phyloP scores from a whole-genome alignment of 2,329 filamentous ascomycete genomes.

The Aspergillus viridinutans region DNA sequence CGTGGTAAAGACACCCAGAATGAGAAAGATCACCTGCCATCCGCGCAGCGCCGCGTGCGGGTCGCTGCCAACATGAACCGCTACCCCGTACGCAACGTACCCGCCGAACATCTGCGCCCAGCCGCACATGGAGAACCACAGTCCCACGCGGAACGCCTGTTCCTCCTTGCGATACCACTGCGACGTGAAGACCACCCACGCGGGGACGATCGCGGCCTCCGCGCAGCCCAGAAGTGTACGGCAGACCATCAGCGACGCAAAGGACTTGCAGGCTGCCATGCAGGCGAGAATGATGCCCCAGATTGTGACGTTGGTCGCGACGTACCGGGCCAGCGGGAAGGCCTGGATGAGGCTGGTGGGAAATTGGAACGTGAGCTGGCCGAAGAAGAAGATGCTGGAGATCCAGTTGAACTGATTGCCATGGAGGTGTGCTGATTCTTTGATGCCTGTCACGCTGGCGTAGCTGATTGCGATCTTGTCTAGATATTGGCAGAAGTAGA shows the following conservation, averaged over 20 bases:
- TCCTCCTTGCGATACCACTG: conserved; percentile 33
- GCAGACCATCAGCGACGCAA: conserved; percentile 46
- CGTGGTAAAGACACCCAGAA: conserved; percentile 34
- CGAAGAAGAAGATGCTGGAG: conserved; percentile 26
- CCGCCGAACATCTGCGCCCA: conserved; percentile 37
- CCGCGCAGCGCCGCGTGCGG: conserved; percentile 23
- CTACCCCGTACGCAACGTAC: conserved; percentile 35
- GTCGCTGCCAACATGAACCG: conserved; percentile 24
- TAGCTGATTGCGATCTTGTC: conserved; percentile 25
- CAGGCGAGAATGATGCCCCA: conserved; percentile 28
- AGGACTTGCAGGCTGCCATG: conserved; percentile 40
- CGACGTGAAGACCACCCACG: conserved; percentile 26
- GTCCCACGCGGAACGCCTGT: conserved; percentile 27
- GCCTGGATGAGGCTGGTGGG: conserved; percentile 37
- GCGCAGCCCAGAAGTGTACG: conserved; percentile 51
- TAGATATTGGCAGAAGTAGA: conserved; percentile 29
- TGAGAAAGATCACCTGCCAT: conserved; percentile 39
- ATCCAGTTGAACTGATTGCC: conserved; percentile 46
- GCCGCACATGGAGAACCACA: conserved; percentile 31
- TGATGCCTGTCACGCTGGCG: conserved; percentile 25
- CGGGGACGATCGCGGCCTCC: conserved; percentile 40
- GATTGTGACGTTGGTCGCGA: conserved; percentile 33
- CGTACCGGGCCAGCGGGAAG: conserved; percentile 38
- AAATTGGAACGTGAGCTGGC: conserved; percentile 31
- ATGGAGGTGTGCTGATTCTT: conserved; percentile 30